Percentiles rank a stretch among this genome's conserved stretches.
These are phyloP conservation scores for Acidiella bohemica DNA, from an alignment of 495 filamentous ascomycete genomes.

Conservation along the genomic window DNA sequence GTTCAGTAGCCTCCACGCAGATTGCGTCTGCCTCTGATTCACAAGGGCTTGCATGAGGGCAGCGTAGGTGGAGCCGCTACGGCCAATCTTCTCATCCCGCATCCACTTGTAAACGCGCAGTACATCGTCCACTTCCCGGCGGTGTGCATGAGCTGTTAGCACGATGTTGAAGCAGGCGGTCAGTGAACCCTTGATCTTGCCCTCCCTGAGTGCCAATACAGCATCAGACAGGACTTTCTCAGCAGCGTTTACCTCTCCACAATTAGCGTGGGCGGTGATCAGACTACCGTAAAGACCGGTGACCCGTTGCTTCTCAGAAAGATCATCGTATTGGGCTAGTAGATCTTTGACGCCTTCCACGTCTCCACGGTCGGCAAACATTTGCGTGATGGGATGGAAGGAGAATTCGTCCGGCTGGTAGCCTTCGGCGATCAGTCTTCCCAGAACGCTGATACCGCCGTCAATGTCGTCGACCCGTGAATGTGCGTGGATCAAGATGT, in stretches of 20 bases:
- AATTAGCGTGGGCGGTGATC: constrained; percentile 52
- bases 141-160: constrained; percentile 51
- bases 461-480: constrained; percentile 49
- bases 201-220: constrained; percentile 2
- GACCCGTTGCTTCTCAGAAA: constrained; percentile 32
- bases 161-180: constrained; percentile 69
- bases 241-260: constrained; percentile 18
- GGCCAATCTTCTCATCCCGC: constrained; percentile 40
- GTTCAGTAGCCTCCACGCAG: constrained; percentile 52
- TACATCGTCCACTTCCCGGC: constrained; percentile 47
- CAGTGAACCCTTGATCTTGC: constrained; percentile 8
- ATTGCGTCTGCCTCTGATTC: constrained; percentile 44
- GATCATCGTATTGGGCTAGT: constrained; percentile 30
- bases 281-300: constrained; percentile 48
- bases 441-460: constrained; percentile 46
- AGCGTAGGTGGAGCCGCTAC: constrained; percentile 58
- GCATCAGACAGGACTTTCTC: constrained; percentile 30
- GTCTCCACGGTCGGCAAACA: constrained; percentile 63
- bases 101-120: constrained; percentile 51
- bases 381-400: constrained; percentile 56
- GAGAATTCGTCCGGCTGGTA: constrained; percentile 44
- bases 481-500: constrained; percentile 64
- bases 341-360: constrained; percentile 50
- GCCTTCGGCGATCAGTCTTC: constrained; percentile 35
- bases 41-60: constrained; percentile 59